Conservation (phyloP, 495 filamentous ascomycete genomes). For the Lophium mytilinum region DNA sequence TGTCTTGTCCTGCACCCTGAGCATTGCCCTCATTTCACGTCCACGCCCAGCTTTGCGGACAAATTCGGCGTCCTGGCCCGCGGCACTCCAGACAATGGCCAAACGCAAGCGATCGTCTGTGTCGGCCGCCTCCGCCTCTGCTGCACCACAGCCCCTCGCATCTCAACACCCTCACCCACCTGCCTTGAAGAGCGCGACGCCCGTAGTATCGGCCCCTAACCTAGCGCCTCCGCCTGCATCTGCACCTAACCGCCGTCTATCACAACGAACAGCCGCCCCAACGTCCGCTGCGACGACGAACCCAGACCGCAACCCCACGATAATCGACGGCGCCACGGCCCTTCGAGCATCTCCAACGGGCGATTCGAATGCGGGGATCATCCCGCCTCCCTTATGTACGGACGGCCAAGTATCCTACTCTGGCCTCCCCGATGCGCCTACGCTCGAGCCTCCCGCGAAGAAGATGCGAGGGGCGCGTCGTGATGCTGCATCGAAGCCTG, state of each 20-base stretch:
- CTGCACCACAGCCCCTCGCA: background rate
- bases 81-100: conserved; percentile 10
- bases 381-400: background rate
- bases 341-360: conserved; percentile 18
- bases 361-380: conserved; percentile 1
- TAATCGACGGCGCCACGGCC: conserved; percentile 15
- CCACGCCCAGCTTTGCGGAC: background rate
- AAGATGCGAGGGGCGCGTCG: background rate
- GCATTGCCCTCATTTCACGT: no score
- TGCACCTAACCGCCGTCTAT: conserved; percentile 10
- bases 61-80: no score
- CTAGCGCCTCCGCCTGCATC: conserved; percentile 3
- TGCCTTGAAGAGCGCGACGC: background rate
- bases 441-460: background rate
- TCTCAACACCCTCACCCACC: background rate
- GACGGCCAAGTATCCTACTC: background rate
- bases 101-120: conserved; percentile 23
- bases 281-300: background rate
- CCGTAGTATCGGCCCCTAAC: conserved; percentile 11
- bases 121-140: background rate
- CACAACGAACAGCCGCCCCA: background rate
- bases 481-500: background rate
- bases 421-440: background rate
- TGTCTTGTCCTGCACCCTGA: no score
- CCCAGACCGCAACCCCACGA: conserved; percentile 14